Evolutionary conservation across 2,329 filamentous ascomycete species (phyloP), one percentile per base, ranked within the genome.

Genomic region (Colletotrichum lupini): DNA sequence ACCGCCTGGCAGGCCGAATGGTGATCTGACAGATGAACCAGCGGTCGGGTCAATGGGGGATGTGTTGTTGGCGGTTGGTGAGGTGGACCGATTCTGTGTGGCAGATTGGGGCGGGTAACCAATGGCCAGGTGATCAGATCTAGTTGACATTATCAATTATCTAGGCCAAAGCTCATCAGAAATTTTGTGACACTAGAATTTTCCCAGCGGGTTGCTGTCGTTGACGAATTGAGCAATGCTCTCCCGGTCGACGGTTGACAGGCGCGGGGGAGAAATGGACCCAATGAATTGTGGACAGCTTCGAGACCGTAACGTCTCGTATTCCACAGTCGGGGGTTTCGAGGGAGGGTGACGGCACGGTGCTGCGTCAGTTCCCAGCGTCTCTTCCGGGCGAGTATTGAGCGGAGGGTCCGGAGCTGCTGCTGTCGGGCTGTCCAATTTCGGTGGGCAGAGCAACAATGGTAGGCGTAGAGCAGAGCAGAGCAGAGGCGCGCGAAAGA

Each of bases 101-200:
- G 90, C 88, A 82, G 91, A 84, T 83, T 93, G 91, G 74, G 92
- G 88, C 77, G 94, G 90, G 84, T 94, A 95, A 86, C 94, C 94
- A 84, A 97, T 91, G 82, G 92, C 93, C 87, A 97, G 90, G 83
- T 96, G 94, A 83, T 97, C 94, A 80, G 94, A 91, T 90, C 95
- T 93, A 83, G 90, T 94, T 88, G 94, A 93, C 95, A 98, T 97
- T 95, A 96, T 95, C 90, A 88, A 95, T 95, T 95, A 94, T 86
- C 80, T 85, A 83, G 85, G 85, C 82, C 81, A 80, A 84, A 83
- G 84, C 82, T 87, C 86, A 87, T 88, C 78, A 82, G 77, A 69
- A 67, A 59, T 16, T 53, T 56, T 37, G 56, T 49, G 62, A 73
- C 59, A 60, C 57, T 63, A 32, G 63, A 72, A 53, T 53, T 12